A percentile compares a stretch with the other conserved stretches of the same genome.
phyloP scores from a whole-genome alignment of 2,329 filamentous ascomycete genomes.

The Aspergillus sp. region DNA sequence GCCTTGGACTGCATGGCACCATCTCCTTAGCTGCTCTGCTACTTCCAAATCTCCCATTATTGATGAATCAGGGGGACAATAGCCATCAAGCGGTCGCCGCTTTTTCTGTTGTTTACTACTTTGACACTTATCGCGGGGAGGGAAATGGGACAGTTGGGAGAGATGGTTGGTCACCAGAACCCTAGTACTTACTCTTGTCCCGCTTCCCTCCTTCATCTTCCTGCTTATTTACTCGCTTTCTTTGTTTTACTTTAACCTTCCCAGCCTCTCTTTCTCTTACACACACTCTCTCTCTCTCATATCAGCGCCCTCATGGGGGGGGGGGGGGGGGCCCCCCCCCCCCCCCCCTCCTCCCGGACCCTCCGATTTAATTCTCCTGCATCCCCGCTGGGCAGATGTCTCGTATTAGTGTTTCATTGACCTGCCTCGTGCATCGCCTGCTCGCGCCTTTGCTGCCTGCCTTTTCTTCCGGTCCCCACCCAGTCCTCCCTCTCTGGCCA shows the following conservation, averaged over 20 bases:
- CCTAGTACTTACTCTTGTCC: not conserved
- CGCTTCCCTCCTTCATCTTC: not conserved
- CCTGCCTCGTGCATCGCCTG: not conserved
- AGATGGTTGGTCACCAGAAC: slow-evolving; percentile 6
- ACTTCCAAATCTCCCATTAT: too few relatives aligned
- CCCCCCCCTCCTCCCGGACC: not conserved
- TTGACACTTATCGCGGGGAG: not conserved
- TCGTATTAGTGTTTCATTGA: slow-evolving; percentile 4
- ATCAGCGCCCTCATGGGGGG: too few relatives aligned
- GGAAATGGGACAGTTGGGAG: not conserved
- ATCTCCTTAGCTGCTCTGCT: not conserved
- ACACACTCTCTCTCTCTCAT: not conserved
- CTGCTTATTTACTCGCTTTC: slow-evolving; percentile 3
- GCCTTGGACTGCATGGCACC: not conserved
- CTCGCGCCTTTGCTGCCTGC: not conserved
- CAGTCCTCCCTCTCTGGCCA: not conserved
- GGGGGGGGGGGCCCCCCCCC: too few relatives aligned
- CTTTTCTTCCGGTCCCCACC: slow-evolving; percentile 6
- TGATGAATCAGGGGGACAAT: too few relatives aligned
- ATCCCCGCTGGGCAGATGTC: not conserved
- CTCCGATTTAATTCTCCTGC: not conserved
- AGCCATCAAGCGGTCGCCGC: not conserved
- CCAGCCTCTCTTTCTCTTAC: not conserved
- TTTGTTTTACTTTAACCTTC: slow-evolving; percentile 2
- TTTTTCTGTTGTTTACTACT: not conserved